Percentiles rank a stretch among this genome's conserved stretches.
Evolutionary conservation across 2,329 filamentous ascomycete species (phyloP).

Genomic region (Aspergillus hiratsukae): DNA sequence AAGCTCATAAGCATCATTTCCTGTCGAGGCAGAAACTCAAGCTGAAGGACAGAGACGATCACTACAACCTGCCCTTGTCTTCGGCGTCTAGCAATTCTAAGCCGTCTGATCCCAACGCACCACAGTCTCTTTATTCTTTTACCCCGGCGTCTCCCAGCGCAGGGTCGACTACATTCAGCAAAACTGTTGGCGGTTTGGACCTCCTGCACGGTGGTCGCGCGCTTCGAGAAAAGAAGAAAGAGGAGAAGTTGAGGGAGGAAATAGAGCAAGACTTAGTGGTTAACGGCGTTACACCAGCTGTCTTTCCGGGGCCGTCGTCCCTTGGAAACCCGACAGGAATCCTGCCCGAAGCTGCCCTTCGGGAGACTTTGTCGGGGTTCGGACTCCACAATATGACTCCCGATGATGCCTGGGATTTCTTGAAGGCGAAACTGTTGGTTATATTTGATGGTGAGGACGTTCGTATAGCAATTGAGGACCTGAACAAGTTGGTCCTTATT

Average conservation of each 20-base stretch:
- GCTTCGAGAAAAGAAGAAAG: constrained; percentile 74
- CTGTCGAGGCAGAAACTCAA: constrained; percentile 63
- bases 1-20: constrained; percentile 57
- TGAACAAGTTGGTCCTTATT: constrained; percentile 59
- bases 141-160: constrained; percentile 60
- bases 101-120: constrained; percentile 58
- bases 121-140: constrained; percentile 63
- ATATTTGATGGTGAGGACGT: constrained; percentile 63
- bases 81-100: constrained; percentile 63
- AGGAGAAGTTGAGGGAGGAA: constrained; percentile 54
- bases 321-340: constrained; percentile 29
- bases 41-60: constrained; percentile 58
- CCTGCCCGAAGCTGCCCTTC: constrained; percentile 33
- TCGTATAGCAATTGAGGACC: constrained; percentile 60
- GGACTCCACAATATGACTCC: constrained; percentile 65
- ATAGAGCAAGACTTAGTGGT: constrained; percentile 28
- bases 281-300: constrained; percentile 22
- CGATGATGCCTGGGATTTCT: constrained; percentile 63
- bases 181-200: constrained; percentile 76
- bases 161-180: constrained; percentile 62
- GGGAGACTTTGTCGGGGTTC: constrained; percentile 46
- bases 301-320: constrained; percentile 34
- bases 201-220: constrained; percentile 72
- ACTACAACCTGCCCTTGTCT: constrained; percentile 54
- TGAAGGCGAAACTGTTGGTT: constrained; percentile 59